phyloP scores from a whole-genome alignment of 345 rosid species.

The Mercurialis annua region DNA sequence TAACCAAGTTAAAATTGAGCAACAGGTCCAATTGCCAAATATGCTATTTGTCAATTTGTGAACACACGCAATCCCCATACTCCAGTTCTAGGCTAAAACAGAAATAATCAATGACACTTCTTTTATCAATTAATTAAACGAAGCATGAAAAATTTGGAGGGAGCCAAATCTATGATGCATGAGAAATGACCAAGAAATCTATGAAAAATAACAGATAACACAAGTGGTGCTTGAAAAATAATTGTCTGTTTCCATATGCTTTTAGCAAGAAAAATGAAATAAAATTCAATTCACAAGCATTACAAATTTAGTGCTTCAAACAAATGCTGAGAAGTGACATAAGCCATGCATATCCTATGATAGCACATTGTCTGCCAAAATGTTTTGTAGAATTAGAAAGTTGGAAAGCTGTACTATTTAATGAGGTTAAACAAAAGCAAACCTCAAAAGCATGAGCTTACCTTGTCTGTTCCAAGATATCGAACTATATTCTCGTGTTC shows the following conservation, averaged over 20 bases:
- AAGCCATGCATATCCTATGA: neutral
- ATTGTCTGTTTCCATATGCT: neutral
- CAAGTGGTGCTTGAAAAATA: neutral
- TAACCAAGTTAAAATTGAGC: neutral
- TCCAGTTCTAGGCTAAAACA: neutral
- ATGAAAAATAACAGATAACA: neutral
- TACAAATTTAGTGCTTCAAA: neutral
- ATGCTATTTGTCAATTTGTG: neutral
- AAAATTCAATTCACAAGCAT: slow-evolving; percentile 1
- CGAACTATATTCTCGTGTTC: slow-evolving; percentile 28
- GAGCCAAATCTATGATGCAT: neutral
- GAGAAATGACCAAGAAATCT: neutral
- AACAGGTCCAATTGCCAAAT: neutral
- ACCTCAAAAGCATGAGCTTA: slow-evolving; percentile 2
- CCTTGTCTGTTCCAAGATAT: slow-evolving; percentile 30
- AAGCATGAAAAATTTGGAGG: neutral
- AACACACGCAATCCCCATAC: no score
- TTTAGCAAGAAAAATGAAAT: neutral
- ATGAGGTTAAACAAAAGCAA: neutral
- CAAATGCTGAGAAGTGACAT: neutral
- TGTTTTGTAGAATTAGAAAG: neutral
- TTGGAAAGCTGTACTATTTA: neutral
- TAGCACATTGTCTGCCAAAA: neutral
- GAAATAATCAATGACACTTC: neutral
- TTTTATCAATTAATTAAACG: neutral